These are phyloP conservation scores for Xylariaceae sp. DNA, from an alignment of 2,329 filamentous ascomycete species.

Conservation along the genomic window DNA sequence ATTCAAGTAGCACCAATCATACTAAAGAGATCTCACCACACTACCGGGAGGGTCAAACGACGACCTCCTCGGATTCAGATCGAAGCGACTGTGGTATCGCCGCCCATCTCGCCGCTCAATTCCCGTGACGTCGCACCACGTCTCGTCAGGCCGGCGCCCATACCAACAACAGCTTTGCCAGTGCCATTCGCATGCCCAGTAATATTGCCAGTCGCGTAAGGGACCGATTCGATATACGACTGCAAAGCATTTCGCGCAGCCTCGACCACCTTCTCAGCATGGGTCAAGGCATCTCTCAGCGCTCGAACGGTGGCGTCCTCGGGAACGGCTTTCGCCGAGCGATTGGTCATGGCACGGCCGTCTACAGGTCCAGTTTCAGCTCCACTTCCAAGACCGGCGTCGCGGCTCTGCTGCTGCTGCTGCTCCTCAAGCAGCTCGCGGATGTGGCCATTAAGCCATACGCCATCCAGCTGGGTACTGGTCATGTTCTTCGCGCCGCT, in stretches of 20 bases:
- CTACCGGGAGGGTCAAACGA: too few relatives aligned
- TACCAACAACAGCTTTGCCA: constrained; percentile 20
- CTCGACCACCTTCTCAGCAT: constrained; percentile 52
- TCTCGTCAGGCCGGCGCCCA: constrained; percentile 34
- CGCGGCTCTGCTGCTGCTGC: constrained; percentile 15
- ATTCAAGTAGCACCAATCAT: constrained; percentile 2
- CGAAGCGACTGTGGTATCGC: constrained; percentile 50
- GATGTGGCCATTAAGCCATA: constrained; percentile 67
- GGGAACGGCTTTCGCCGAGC: neutral
- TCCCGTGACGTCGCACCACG: constrained; percentile 57
- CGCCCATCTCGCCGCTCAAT: constrained; percentile 64
- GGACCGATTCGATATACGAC: constrained; percentile 38
- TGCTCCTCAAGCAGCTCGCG: constrained; percentile 54
- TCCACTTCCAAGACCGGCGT: constrained; percentile 18
- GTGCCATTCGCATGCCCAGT: constrained; percentile 4
- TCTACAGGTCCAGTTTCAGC: constrained; percentile 25
- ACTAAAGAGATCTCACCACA: neutral
- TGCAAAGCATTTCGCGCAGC: constrained; percentile 48
- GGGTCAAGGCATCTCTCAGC: constrained; percentile 46
- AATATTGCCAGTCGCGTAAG: constrained; percentile 1
- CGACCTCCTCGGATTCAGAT: neutral
- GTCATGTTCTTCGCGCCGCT: constrained; percentile 65
- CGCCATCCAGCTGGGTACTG: constrained; percentile 53
- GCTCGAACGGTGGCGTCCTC: constrained; percentile 46
- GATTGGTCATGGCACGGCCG: constrained; percentile 6